Conservation (phyloP, 2,329 filamentous ascomycete species). For the Tolypocladium pustulatum region DNA sequence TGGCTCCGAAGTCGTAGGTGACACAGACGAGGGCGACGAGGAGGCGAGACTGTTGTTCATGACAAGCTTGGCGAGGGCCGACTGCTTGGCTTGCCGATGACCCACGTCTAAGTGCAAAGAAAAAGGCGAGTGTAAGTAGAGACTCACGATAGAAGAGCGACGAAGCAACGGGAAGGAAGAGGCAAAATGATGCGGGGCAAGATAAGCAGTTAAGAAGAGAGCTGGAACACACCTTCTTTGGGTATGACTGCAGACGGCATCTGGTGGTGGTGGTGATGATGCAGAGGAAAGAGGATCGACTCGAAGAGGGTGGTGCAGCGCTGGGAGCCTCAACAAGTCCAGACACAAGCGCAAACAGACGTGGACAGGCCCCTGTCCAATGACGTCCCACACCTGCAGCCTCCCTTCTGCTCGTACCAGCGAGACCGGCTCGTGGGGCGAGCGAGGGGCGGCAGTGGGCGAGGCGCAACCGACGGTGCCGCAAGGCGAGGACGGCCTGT, state of each 20-base stretch:
- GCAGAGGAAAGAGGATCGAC: constrained; percentile 1
- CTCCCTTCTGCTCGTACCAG: constrained; percentile 3
- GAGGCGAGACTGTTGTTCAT: constrained; percentile 31
- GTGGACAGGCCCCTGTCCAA: constrained; percentile 4
- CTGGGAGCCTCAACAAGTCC: not conserved
- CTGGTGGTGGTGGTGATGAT: constrained; percentile 4
- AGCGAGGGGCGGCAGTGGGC: constrained; percentile 1
- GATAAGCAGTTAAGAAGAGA: constrained; percentile 1
- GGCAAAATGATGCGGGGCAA: not conserved
- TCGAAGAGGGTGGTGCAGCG: not conserved
- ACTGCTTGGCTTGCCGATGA: constrained; percentile 28
- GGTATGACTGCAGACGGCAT: constrained; percentile 13
- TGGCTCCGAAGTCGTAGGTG: constrained; percentile 17
- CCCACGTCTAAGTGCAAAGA: constrained; percentile 15
- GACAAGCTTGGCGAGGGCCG: constrained; percentile 31
- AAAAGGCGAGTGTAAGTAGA: constrained; percentile 5
- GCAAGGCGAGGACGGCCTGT: not conserved
- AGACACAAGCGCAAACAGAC: too few relatives aligned
- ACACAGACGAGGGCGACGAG: constrained; percentile 14
- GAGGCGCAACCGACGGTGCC: not conserved
- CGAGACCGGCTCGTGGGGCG: constrained; percentile 12
- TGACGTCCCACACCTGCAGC: constrained; percentile 5
- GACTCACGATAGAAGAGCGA: constrained; percentile 2
- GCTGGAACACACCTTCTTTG: constrained; percentile 11
- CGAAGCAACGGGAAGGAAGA: constrained; percentile 2